Conservation (phyloP, 169 alveolate genomes). For the Eimeria brunetti region DNA sequence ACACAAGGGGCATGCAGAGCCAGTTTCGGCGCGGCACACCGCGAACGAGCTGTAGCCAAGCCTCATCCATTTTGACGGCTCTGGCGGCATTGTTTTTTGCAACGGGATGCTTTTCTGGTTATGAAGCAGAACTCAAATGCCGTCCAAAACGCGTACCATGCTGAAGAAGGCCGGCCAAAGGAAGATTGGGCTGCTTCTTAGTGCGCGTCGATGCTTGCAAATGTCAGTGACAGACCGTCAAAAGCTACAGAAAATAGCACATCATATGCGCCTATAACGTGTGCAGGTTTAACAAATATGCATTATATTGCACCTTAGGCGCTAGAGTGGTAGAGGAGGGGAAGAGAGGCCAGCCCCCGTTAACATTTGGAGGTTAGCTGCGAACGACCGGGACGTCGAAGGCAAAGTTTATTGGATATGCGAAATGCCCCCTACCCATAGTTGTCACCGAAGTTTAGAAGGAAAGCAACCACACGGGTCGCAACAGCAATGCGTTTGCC, state of each 20-base stretch:
- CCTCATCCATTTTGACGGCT: too few relatives aligned
- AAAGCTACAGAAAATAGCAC: neutral
- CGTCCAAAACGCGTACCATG: neutral
- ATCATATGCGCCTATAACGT: neutral
- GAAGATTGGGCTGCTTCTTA: neutral
- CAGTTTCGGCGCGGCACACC: neutral
- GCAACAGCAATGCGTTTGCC: neutral
- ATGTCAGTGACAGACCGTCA: neutral
- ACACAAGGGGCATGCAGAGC: slow-evolving; percentile 15
- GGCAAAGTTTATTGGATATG: neutral
- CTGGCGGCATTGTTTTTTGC: neutral
- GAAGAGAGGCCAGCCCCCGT: neutral
- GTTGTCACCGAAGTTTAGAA: neutral
- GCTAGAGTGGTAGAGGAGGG: neutral
- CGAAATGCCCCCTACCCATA: neutral
- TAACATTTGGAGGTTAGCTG: neutral
- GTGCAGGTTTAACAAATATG: neutral
- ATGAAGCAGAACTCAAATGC: neutral
- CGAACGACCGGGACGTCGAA: neutral
- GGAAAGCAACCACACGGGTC: neutral
- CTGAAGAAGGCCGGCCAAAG: neutral
- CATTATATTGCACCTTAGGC: neutral
- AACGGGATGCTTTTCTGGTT: neutral
- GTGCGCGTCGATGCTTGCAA: neutral
- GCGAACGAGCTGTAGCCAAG: slow-evolving; percentile 9